A percentile compares a stretch with the other conserved stretches of the same genome.
phyloP scores from a whole-genome alignment of 140 eudicot species.

The Stevia rebaudiana region DNA sequence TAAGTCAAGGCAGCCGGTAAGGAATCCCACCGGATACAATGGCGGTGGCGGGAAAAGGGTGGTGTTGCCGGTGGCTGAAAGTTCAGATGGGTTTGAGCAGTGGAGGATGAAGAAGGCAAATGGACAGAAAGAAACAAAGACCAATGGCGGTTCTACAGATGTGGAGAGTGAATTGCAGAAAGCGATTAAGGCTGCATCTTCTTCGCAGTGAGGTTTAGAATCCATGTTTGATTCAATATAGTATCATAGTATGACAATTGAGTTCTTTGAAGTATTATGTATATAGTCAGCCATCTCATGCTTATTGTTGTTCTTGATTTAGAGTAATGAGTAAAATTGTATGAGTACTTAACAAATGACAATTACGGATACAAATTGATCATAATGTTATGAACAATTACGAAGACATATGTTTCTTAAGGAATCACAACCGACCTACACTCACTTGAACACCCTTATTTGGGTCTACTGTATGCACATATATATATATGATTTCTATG shows the following conservation, averaged over 20 bases:
- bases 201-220: constrained; percentile 2
- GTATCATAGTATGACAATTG: neutral
- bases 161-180: constrained; percentile 7
- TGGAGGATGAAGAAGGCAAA: constrained; percentile 57
- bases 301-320: neutral
- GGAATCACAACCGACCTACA: too few relatives aligned
- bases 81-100: constrained; percentile 49
- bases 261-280: neutral
- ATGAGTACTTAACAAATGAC: too few relatives aligned
- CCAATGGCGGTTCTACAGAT: neutral
- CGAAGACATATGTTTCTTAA: too few relatives aligned
- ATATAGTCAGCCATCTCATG: neutral
- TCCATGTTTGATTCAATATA: neutral
- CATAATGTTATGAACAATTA: too few relatives aligned
- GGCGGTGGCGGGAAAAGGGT: constrained; percentile 23
- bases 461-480: too few relatives aligned
- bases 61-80: constrained; percentile 24
- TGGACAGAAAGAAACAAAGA: too few relatives aligned
- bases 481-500: too few relatives aligned
- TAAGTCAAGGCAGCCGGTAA: constrained; percentile 23
- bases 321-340: too few relatives aligned
- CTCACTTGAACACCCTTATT: too few relatives aligned
- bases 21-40: constrained; percentile 7
- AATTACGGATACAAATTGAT: too few relatives aligned
- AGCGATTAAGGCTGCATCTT: constrained; percentile 6